Evolutionary conservation across 164 flowering plant genomes (phyloP).

Genomic region (Macadamia integrifolia): DNA sequence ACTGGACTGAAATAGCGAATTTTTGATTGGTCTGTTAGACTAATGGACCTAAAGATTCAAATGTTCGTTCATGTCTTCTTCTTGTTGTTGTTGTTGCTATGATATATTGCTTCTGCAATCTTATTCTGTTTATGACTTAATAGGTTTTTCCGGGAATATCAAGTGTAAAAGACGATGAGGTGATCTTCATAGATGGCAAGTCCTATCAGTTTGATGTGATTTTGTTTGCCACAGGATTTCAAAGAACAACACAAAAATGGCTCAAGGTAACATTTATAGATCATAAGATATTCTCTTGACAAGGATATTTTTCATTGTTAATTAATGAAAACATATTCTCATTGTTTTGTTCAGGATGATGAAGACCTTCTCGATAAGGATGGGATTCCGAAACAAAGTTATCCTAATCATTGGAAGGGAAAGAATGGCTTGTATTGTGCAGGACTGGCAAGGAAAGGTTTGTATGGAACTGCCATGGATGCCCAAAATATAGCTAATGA

Average conservation of each 20-base stretch:
- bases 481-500: slow-evolving; percentile 14
- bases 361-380: slow-evolving; percentile 7
- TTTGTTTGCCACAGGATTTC: background rate
- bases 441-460: slow-evolving; percentile 13
- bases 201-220: slow-evolving; percentile 38
- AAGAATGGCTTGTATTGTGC: slow-evolving; percentile 18
- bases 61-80: no score
- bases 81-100: no score
- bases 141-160: slow-evolving; percentile 52
- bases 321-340: no score
- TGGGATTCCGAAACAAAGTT: slow-evolving; percentile 6
- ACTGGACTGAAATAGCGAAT: no score
- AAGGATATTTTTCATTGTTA: no score
- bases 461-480: slow-evolving; percentile 11
- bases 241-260: no score
- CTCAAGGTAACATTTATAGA: no score
- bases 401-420: slow-evolving; percentile 18
- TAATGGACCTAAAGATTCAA: no score
- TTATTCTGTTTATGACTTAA: background rate
- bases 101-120: no score
- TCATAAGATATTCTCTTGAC: no score
- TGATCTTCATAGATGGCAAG: slow-evolving; percentile 38
- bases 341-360: slow-evolving; percentile 6
- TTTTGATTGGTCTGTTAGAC: no score
- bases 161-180: slow-evolving; percentile 32